A percentile compares a stretch with the other conserved stretches of the same genome.
Conservation (phyloP, 129 eudicot genomes). For the Flaveria bidentis region DNA sequence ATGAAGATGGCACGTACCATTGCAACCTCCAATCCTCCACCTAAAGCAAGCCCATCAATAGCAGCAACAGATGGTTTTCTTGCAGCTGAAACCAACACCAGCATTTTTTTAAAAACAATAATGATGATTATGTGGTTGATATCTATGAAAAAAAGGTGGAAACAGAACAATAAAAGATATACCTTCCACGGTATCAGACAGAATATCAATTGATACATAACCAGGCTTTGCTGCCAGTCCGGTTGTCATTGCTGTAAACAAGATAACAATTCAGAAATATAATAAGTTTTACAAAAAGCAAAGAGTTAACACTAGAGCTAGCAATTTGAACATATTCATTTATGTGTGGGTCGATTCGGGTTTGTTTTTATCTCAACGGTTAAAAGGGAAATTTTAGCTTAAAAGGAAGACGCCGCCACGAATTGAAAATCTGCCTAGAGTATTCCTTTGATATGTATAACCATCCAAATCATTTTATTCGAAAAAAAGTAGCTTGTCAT, state of each 20-base stretch:
- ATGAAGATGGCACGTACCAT: slow-evolving; percentile 55
- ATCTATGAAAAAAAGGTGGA: neutral
- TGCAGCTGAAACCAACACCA: slow-evolving; percentile 56
- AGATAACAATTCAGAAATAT: slow-evolving; percentile 14
- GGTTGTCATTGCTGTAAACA: slow-evolving; percentile 35
- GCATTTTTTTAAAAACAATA: neutral
- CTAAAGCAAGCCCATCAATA: slow-evolving; percentile 94
- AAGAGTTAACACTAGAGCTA: neutral
- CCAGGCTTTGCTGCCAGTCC: slow-evolving; percentile 78
- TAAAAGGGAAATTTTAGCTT: neutral
- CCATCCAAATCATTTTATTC: neutral
- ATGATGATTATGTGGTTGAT: neutral
- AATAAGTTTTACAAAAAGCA: slow-evolving; percentile 13
- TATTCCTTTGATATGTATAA: neutral
- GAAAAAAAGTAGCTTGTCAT: neutral
- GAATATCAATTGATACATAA: slow-evolving; percentile 77
- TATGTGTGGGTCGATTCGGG: neutral
- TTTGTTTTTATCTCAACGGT: neutral
- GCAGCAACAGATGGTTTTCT: slow-evolving; percentile 96
- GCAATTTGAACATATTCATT: neutral
- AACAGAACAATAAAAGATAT: neutral
- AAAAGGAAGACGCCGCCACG: neutral
- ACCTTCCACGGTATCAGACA: slow-evolving; percentile 90
- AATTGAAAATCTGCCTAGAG: neutral
- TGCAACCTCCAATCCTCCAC: slow-evolving; percentile 98